Percentiles rank a stretch among this genome's conserved stretches.
phyloP scores from a whole-genome alignment of 2,329 filamentous ascomycete genomes.

The Claviceps sorghi region DNA sequence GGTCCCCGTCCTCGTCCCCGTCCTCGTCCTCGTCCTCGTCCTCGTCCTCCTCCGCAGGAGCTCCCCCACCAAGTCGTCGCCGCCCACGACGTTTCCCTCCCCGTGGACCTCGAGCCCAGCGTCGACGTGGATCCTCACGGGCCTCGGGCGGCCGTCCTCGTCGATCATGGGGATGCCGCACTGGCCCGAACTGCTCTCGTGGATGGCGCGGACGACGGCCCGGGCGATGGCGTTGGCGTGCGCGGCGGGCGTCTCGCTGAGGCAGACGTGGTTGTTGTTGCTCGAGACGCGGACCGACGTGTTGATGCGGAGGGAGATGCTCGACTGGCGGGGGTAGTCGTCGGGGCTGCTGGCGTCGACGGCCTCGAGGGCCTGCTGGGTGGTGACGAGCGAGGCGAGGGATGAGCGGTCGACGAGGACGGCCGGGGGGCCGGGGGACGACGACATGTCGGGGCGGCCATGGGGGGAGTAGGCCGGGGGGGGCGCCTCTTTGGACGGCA shows the following conservation, averaged over 20 bases:
- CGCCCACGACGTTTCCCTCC: slow-evolving; percentile 29
- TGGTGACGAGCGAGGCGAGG: neutral
- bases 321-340: slow-evolving; percentile 11
- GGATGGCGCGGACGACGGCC: slow-evolving; percentile 29
- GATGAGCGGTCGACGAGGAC: neutral
- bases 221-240: slow-evolving; percentile 28
- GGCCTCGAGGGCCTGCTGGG: neutral
- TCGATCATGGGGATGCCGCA: slow-evolving; percentile 32
- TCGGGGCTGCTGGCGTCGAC: neutral
- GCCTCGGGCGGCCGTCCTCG: slow-evolving; percentile 26
- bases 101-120: slow-evolving; percentile 32
- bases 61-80: slow-evolving; percentile 14
- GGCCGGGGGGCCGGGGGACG: too few species aligned
- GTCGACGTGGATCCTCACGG: slow-evolving; percentile 28
- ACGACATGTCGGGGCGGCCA: too few species aligned
- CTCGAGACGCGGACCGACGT: slow-evolving; percentile 31
- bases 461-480: too few species aligned
- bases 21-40: slow-evolving; percentile 8
- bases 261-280: slow-evolving; percentile 33
- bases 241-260: slow-evolving; percentile 23
- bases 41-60: slow-evolving; percentile 9
- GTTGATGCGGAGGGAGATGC: slow-evolving; percentile 33
- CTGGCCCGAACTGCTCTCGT: slow-evolving; percentile 24
- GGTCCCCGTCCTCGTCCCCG: too few species aligned
- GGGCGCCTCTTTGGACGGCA: too few species aligned